Conservation (phyloP, 108 stramenopile species). For the Skeletonema costatum region DNA sequence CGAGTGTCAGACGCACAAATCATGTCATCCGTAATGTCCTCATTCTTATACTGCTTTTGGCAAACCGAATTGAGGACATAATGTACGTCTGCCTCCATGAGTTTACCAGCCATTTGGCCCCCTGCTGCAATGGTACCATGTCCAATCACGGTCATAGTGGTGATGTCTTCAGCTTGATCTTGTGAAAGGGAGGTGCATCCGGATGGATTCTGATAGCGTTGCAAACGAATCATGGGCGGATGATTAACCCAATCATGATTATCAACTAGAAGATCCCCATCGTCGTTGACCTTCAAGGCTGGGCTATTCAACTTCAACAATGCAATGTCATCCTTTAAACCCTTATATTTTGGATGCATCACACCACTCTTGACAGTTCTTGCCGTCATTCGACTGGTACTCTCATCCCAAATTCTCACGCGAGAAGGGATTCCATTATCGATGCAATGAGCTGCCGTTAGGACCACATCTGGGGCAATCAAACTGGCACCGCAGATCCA, state of each 20-base stretch:
- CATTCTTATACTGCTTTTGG: not conserved
- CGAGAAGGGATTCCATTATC: not conserved
- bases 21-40: slow-evolving; percentile 30
- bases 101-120: not conserved
- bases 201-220: slow-evolving; percentile 14
- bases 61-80: slow-evolving; percentile 19
- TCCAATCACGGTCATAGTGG: slow-evolving; percentile 15
- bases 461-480: slow-evolving; percentile 41
- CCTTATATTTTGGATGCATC: not conserved
- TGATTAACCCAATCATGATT: not conserved
- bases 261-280: slow-evolving; percentile 9
- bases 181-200: not conserved
- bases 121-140: slow-evolving; percentile 5
- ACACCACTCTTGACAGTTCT: no score
- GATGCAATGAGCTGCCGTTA: slow-evolving; percentile 47
- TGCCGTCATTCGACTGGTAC: no score
- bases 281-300: not conserved
- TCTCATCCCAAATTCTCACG: no score
- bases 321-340: not conserved
- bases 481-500: slow-evolving; percentile 33
- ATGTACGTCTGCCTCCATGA: slow-evolving; percentile 13
- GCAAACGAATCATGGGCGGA: slow-evolving; percentile 36
- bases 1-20: slow-evolving; percentile 30
- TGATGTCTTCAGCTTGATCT: not conserved
- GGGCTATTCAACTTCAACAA: not conserved